A percentile compares a stretch with the other conserved stretches of the same genome.
Evolutionary conservation across 352 stramenopile species (phyloP).

Genomic region (Pythium monospermum): DNA sequence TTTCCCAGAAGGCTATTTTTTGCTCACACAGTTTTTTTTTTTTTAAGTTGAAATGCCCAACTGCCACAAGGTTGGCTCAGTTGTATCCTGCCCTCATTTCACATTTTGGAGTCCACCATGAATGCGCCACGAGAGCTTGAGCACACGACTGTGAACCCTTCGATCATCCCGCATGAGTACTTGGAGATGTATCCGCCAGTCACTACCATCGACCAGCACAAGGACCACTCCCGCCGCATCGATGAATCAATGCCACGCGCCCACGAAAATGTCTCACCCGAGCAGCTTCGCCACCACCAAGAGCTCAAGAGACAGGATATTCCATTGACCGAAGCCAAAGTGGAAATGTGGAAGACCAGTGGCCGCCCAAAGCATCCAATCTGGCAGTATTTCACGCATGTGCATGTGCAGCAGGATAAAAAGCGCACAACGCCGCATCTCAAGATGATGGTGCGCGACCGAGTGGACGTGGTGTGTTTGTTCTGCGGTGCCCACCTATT

Average conservation of each 20-base stretch:
- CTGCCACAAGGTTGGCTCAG: no score
- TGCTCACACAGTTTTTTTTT: no score
- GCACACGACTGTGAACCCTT: background rate
- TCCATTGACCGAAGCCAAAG: constrained; percentile 7
- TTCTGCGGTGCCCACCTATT: constrained; percentile 11
- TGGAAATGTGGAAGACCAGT: constrained; percentile 5
- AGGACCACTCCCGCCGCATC: background rate
- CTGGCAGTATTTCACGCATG: constrained; percentile 16
- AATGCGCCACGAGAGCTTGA: background rate
- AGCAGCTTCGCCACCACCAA: constrained; percentile 1
- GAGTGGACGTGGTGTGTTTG: constrained; percentile 9
- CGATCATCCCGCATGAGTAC: constrained; percentile 5
- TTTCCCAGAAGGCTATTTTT: no score
- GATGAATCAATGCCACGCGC: background rate
- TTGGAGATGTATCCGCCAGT: constrained; percentile 10
- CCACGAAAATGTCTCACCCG: background rate
- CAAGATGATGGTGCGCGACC: background rate
- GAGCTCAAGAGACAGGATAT: constrained; percentile 6
- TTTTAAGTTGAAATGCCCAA: no score
- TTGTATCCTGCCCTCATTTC: no score
- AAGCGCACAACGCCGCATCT: constrained; percentile 1
- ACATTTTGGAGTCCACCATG: background rate
- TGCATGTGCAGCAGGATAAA: background rate
- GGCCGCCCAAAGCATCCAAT: constrained; percentile 7
- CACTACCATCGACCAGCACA: constrained; percentile 6